Conservation (phyloP, 768 basidiomycete species). For the Pholiota conissans region DNA sequence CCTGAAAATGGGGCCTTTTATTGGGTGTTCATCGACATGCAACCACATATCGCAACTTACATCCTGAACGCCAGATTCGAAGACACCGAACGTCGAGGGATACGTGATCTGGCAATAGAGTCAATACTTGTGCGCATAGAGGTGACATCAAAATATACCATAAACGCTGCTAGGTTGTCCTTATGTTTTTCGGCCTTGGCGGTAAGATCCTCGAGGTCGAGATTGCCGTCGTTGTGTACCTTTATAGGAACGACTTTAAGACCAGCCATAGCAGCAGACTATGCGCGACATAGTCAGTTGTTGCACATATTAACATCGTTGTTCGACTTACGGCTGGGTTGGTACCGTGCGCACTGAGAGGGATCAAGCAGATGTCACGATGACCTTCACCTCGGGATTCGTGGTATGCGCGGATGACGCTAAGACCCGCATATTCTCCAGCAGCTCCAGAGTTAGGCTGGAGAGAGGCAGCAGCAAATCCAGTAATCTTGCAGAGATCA, state of each 20-base stretch:
- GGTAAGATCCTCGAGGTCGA: slow-evolving; percentile 85
- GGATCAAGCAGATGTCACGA: slow-evolving; percentile 91
- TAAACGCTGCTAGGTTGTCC: slow-evolving; percentile 91
- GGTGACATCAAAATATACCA: slow-evolving; percentile 68
- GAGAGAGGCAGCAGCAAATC: slow-evolving; percentile 94
- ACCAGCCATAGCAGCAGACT: slow-evolving; percentile 97
- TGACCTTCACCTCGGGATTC: slow-evolving; percentile 83
- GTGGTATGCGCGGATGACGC: slow-evolving; percentile 93
- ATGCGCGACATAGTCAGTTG: slow-evolving; percentile 2
- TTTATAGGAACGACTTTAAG: slow-evolving; percentile 97
- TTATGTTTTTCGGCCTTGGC: slow-evolving; percentile 89
- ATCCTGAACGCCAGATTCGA: slow-evolving; percentile 86
- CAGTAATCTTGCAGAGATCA: slow-evolving; percentile 92
- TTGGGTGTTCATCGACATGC: not conserved
- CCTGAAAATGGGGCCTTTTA: slow-evolving; percentile 39
- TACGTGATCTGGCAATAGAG: slow-evolving; percentile 76
- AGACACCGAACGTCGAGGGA: slow-evolving; percentile 97
- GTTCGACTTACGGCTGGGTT: slow-evolving; percentile 83
- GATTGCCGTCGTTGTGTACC: slow-evolving; percentile 80
- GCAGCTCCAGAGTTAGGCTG: slow-evolving; percentile 99
- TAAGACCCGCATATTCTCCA: slow-evolving; percentile 96
- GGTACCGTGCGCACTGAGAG: slow-evolving; percentile 95
- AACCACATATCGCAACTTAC: slow-evolving; percentile 32
- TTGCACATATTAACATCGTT: not conserved
- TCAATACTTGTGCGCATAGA: not conserved